phyloP scores from a whole-genome alignment of 2,329 filamentous ascomycete genomes.

The Stemphylium vesicarium region DNA sequence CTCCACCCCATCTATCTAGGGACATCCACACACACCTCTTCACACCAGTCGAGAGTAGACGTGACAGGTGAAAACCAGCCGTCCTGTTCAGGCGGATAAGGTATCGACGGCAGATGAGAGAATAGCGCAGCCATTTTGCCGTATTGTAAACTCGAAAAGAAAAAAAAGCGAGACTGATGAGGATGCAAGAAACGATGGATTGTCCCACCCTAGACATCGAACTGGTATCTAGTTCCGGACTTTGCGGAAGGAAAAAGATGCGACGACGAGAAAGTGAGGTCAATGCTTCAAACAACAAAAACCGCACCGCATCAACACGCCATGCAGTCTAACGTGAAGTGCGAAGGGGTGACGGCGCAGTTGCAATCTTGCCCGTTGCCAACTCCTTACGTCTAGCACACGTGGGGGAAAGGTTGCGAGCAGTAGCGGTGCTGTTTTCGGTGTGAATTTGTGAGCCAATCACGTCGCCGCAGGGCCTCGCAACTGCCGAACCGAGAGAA shows the following conservation, averaged over 20 bases:
- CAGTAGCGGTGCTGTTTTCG: conserved; percentile 11
- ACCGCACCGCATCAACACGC: conserved; percentile 1
- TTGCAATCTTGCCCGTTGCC: background rate
- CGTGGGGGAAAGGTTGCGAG: background rate
- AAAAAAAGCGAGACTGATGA: background rate
- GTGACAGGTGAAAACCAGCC: conserved; percentile 75
- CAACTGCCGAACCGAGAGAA: conserved; percentile 27
- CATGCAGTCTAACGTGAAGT: background rate
- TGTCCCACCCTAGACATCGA: conserved; percentile 3
- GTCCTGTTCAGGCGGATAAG: conserved; percentile 58
- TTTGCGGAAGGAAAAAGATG: conserved; percentile 18
- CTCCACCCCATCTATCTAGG: background rate
- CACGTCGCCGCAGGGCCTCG: conserved; percentile 18
- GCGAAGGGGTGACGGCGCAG: background rate
- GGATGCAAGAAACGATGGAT: background rate
- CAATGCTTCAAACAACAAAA: conserved; percentile 7
- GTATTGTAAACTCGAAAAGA: background rate
- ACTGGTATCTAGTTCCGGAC: conserved; percentile 20
- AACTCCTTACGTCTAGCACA: background rate
- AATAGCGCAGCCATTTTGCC: conserved; percentile 39
- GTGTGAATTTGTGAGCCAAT: conserved; percentile 22
- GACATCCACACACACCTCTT: conserved; percentile 64
- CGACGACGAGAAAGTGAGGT: conserved; percentile 16
- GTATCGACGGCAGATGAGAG: conserved; percentile 52
- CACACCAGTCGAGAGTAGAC: conserved; percentile 78